These are phyloP conservation scores for Coriolopsis trogii DNA, from an alignment of 1,284 basidiomycete genomes.

Conservation along the genomic window DNA sequence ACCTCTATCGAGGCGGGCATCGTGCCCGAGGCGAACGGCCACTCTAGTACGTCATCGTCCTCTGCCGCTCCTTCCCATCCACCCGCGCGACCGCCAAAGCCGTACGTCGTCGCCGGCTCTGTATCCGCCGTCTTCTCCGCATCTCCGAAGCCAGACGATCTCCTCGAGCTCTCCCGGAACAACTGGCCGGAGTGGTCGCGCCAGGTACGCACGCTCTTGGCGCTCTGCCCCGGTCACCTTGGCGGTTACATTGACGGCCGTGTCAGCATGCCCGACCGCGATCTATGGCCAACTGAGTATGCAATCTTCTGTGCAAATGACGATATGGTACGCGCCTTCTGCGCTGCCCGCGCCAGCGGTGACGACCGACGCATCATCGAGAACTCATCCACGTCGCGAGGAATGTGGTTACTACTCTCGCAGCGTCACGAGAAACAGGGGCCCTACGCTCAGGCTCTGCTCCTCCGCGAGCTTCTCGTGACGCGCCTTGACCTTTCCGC, in stretches of 20 bases:
- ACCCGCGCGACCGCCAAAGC: not conserved
- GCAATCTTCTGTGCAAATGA: not conserved
- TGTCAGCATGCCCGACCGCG: not conserved
- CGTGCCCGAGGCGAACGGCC: too few species aligned
- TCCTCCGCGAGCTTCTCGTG: too few species aligned
- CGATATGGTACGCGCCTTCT: not conserved
- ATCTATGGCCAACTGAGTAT: not conserved
- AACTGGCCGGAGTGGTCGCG: constrained; percentile 5
- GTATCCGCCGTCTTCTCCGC: not conserved
- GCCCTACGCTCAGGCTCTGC: too few species aligned
- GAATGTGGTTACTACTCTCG: too few species aligned
- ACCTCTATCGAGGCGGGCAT: too few species aligned
- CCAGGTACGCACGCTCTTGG: not conserved
- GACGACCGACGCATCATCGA: too few species aligned
- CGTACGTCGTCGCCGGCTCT: not conserved
- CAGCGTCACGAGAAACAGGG: too few species aligned
- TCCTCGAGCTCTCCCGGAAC: constrained; percentile 4
- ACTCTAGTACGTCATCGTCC: not conserved
- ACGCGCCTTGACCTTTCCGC: constrained; percentile 2
- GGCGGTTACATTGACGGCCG: not conserved
- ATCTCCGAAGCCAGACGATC: not conserved
- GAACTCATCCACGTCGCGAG: too few species aligned
- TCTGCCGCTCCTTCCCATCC: not conserved
- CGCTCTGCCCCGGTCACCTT: constrained; percentile 1
- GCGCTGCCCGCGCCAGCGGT: too few species aligned